A percentile compares a stretch with the other conserved stretches of the same genome.
phyloP scores from a whole-genome alignment of 176 grass and related monocot species.

The barley (Hordeum vulgare) region MorexV3_pseudomolecules_assembly NC_058520.1:582113178-582113677 shows the following conservation, averaged over 20 bases:
- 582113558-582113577: no score
- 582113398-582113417: neutral
- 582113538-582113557: no score
- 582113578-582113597: no score
- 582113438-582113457: neutral
- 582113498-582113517: no score
- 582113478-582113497: no score
- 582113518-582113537: no score
- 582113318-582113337: rapidly evolving
- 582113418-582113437: neutral
- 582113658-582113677: neutral
- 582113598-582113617: no score
- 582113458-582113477: neutral
- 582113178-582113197: slow-evolving; percentile 83
- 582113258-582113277: slow-evolving; percentile 56
- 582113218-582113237: slow-evolving; percentile 56
- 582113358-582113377: no score
- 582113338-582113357: no score
- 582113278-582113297: neutral
- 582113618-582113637: slow-evolving; percentile 71
- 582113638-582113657: slow-evolving; percentile 45
- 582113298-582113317: neutral
- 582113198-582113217: slow-evolving; percentile 77
- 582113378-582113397: no score
- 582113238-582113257: slow-evolving; percentile 57